Evolutionary conservation across 345 rosid species (phyloP).

Genomic region (Garcia nutans): DNA sequence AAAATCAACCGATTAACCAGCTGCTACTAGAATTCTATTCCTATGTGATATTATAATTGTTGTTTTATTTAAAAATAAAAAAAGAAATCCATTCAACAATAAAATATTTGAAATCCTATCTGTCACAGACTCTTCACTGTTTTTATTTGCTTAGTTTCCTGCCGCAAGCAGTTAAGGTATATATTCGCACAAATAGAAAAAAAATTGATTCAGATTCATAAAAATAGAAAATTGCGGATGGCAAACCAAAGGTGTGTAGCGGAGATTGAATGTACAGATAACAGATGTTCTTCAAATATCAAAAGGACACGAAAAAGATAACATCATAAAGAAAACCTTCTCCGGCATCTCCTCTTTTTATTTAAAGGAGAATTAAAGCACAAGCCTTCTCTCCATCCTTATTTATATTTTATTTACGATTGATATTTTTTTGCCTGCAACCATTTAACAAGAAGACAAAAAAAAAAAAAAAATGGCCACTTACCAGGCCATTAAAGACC

Average conservation of each 20-base stretch:
- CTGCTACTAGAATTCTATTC: no score
- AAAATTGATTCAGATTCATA: no score
- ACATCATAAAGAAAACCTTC: not conserved
- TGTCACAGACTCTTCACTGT: no score
- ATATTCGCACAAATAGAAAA: not conserved
- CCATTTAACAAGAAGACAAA: not conserved
- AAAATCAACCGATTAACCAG: no score
- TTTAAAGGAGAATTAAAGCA: not conserved
- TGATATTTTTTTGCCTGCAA: no score
- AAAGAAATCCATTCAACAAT: no score
- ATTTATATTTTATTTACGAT: no score
- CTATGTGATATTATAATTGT: no score
- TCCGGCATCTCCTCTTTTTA: not conserved
- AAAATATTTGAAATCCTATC: no score
- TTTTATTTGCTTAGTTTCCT: no score
- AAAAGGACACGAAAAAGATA: not conserved
- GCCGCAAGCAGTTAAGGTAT: not conserved
- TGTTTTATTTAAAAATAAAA: no score
- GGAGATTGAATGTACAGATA: not conserved
- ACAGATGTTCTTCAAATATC: not conserved
- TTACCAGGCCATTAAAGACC: conserved; percentile 32
- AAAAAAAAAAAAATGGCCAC: not conserved
- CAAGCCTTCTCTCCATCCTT: not conserved
- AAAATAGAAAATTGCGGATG: not conserved
- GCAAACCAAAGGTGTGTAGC: not conserved